Evolutionary conservation across 768 basidiomycete genomes (phyloP).

Genomic region (Nevesoporus exiguus): DNA sequence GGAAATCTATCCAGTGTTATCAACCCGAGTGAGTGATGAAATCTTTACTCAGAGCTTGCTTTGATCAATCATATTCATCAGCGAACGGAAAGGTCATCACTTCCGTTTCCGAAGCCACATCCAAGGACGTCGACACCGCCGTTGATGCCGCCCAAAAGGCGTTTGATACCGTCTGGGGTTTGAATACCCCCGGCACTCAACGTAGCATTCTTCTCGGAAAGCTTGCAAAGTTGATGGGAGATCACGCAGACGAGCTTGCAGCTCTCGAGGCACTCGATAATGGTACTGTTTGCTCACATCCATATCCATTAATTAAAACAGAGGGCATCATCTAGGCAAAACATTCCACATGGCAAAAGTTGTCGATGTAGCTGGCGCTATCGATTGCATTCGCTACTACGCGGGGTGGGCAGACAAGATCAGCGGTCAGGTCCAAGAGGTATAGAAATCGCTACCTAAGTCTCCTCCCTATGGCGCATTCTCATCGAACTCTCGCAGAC

Average conservation of each 20-base stretch:
- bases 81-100: constrained; percentile 64
- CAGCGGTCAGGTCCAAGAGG: constrained; percentile 69
- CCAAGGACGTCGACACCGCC: constrained; percentile 73
- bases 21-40: constrained; percentile 44
- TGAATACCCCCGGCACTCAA: constrained; percentile 48
- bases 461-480: not conserved
- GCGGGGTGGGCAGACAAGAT: constrained; percentile 91
- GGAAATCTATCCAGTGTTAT: constrained; percentile 41
- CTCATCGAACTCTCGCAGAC: constrained; percentile 24
- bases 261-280: constrained; percentile 74
- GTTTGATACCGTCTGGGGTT: constrained; percentile 64
- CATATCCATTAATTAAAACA: not conserved
- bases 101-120: constrained; percentile 50
- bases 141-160: constrained; percentile 65
- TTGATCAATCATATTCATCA: constrained; percentile 22
- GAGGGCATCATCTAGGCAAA: constrained; percentile 42
- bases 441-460: not conserved
- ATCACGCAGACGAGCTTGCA: constrained; percentile 58
- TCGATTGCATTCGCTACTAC: constrained; percentile 64
- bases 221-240: constrained; percentile 63
- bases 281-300: constrained; percentile 31
- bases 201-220: constrained; percentile 58
- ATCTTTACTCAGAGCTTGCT: not conserved
- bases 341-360: constrained; percentile 46
- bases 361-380: constrained; percentile 41